Evolutionary conservation across 306 rosid species (phyloP).

Genomic region (Bauhinia variegata): DNA sequence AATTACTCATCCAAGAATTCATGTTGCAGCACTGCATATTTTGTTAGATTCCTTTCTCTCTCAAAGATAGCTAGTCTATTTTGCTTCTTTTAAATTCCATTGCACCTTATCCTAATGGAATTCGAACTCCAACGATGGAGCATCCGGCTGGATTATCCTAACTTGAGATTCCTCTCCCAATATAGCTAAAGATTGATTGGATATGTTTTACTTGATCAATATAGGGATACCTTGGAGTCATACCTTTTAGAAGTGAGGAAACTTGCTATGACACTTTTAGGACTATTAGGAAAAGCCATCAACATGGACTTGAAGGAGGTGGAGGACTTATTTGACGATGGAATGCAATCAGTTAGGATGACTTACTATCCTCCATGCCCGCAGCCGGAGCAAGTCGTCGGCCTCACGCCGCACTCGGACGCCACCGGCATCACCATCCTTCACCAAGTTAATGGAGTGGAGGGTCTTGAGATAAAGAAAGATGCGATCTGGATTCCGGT

Average conservation of each 20-base stretch:
- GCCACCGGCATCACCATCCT: slow-evolving; percentile 68
- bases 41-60: too few species aligned
- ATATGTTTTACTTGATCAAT: too few species aligned
- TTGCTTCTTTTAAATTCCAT: too few species aligned
- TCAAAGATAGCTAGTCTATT: too few species aligned
- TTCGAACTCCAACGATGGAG: too few species aligned
- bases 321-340: slow-evolving; percentile 58
- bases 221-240: slow-evolving; percentile 59
- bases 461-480: slow-evolving; percentile 73
- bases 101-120: too few species aligned
- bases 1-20: too few species aligned
- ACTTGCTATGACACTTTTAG: slow-evolving; percentile 50
- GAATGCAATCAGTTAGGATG: slow-evolving; percentile 73
- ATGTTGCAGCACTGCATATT: too few species aligned
- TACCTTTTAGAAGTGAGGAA: slow-evolving; percentile 51
- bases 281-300: slow-evolving; percentile 54
- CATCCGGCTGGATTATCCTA: too few species aligned
- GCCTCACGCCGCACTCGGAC: slow-evolving; percentile 76
- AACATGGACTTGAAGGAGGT: slow-evolving; percentile 50
- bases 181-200: too few species aligned
- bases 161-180: too few species aligned
- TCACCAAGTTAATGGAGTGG: slow-evolving; percentile 66
- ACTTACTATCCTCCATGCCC: slow-evolving; percentile 80
- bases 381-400: slow-evolving; percentile 62
- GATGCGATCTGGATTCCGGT: slow-evolving; percentile 77